These are phyloP conservation scores for Talaromyces funiculosus DNA, from an alignment of 2,329 filamentous ascomycete species.

Conservation along the genomic window DNA sequence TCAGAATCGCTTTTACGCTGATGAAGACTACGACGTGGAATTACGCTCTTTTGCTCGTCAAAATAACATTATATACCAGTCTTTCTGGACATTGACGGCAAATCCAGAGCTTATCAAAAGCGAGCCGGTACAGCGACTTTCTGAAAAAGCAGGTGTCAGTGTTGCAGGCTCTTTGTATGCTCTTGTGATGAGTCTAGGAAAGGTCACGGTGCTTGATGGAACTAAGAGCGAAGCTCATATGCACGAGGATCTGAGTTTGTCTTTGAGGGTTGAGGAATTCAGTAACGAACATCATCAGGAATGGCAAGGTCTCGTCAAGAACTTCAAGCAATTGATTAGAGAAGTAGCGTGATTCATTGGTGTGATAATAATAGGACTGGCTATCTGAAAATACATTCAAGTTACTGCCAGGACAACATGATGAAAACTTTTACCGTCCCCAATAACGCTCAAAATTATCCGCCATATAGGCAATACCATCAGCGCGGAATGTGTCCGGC, in stretches of 20 bases:
- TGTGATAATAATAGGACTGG: neutral
- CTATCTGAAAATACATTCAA: neutral
- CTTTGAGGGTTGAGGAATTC: constrained; percentile 39
- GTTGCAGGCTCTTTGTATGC: constrained; percentile 49
- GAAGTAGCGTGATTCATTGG: constrained; percentile 18
- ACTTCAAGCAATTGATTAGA: constrained; percentile 44
- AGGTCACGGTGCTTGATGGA: constrained; percentile 51
- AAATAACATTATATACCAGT: constrained; percentile 52
- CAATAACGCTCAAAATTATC: constrained; percentile 3
- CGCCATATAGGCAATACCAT: constrained; percentile 9
- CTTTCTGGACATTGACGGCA: constrained; percentile 58
- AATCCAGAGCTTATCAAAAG: constrained; percentile 50
- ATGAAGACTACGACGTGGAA: constrained; percentile 54
- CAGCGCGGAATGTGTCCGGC: constrained; percentile 3
- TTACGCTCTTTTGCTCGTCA: constrained; percentile 54
- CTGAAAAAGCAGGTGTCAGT: constrained; percentile 38
- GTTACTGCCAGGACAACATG: neutral
- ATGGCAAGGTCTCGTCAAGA: constrained; percentile 47
- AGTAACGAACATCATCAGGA: constrained; percentile 40
- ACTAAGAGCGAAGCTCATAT: constrained; percentile 50
- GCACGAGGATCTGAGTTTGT: constrained; percentile 46
- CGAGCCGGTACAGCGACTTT: constrained; percentile 47
- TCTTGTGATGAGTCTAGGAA: constrained; percentile 50
- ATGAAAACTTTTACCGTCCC: neutral
- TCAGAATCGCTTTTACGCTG: constrained; percentile 67